phyloP scores from a whole-genome alignment of 805 yeast species.

The Cyberlindnera maritima region DNA sequence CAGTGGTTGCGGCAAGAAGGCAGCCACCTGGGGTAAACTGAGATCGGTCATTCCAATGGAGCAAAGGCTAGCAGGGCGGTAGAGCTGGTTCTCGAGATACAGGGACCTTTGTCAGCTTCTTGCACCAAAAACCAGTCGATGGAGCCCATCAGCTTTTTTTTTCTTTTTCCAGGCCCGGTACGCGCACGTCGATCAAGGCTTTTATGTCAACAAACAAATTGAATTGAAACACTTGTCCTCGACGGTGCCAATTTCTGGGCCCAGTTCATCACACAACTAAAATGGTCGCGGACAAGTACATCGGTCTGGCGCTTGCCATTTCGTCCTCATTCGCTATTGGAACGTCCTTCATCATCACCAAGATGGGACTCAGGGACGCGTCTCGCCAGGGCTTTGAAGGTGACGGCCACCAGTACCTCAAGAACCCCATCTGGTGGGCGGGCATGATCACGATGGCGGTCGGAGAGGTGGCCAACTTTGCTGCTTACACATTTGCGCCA shows the following conservation, averaged over 20 bases:
- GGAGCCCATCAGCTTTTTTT: background rate
- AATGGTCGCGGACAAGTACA: constrained; percentile 75
- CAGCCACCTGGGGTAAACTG: constrained; percentile 1
- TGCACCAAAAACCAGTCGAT: background rate
- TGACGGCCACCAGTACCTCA: constrained; percentile 74
- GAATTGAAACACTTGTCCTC: background rate
- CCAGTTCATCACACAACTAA: background rate
- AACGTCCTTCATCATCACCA: constrained; percentile 83
- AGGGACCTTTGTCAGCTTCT: background rate
- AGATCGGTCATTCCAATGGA: background rate
- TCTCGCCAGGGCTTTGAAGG: constrained; percentile 62
- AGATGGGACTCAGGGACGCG: constrained; percentile 77
- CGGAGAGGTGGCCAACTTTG: constrained; percentile 90
- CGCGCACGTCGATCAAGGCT: background rate
- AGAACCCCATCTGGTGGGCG: constrained; percentile 91
- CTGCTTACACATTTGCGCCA: constrained; percentile 94
- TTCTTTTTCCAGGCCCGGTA: background rate
- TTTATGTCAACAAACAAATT: constrained; percentile 8
- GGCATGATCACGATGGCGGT: constrained; percentile 89
- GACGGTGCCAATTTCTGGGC: no score
- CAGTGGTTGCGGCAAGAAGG: constrained; percentile 3
- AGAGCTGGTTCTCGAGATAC: background rate
- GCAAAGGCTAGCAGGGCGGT: background rate
- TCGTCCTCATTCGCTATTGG: constrained; percentile 88
- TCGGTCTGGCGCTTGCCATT: constrained; percentile 85